Base-by-base conservation (phyloP, 148 eudicot genomes). In the Rhododendron henanense region DNA sequence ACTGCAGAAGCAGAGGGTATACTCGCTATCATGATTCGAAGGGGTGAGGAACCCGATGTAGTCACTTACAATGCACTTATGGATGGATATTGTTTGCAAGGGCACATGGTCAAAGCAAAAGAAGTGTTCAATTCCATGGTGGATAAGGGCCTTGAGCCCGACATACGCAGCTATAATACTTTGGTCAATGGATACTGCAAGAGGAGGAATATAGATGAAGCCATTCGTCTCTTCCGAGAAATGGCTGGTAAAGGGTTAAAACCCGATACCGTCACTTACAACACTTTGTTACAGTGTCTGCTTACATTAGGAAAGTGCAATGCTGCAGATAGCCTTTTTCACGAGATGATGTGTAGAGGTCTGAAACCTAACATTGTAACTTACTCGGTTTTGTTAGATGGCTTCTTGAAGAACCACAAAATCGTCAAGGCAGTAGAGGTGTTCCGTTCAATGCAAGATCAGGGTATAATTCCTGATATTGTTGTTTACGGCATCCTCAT, bases 161-260 rank as follows among this genome's bases (percentile, higher is more conserved):
- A n/a, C n/a, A n/a, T n/a, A n/a, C n/a, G n/a, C n/a, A n/a, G n/a
- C n/a, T n/a, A n/a, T n/a, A n/a, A n/a, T n/a, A n/a, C n/a, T n/a
- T n/a, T n/a, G 85, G 44, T 86, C 23, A 76, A 87, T 47, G 85
- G 84, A 3, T 84, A 87, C 9, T 84, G 59, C 44, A 3, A 69
- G 84, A 14, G 51, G n/a, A 31, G 55, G 84, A 51, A 87, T 61
- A 8, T 61, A 61, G 25, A 23, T 1, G 25, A 61, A 23, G 69
- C 69, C 10, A 4, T 57, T 5, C 6, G 0, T 61, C 69, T 21
- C 28, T 23, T 61, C 25, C 10, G 11, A 61, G 25, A 61, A 61
- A 61, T 87, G 45, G 35, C 63, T 28, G 1, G 39, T 51, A 83
- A 87, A 84, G 83, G 86, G 13, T 78, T 78, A 25, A 50, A 39